Evolutionary conservation across 75 land plant species (phyloP), one percentile per base, ranked within the genome.

Genomic region (Azolla pinnata): DNA sequence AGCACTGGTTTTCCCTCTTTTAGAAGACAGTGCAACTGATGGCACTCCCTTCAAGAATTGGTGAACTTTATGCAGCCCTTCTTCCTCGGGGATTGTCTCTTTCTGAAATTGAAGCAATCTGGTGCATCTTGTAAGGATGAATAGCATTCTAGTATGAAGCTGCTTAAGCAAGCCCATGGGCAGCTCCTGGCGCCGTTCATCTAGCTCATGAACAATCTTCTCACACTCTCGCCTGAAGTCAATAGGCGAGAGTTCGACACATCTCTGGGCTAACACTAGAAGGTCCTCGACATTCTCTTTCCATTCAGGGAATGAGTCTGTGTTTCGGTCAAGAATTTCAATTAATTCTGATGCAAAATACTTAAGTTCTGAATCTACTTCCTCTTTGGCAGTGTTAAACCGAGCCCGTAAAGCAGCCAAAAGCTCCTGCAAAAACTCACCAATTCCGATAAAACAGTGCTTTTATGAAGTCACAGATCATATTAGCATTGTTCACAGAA

Each of bases 141-240:
- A 95, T 70, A 95, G 99, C 90, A 95, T 89, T n/a, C 85, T 82
- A 0, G 96, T 95, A 66, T 89, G 82, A 14, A 95, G 81, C 71
- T 83, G 86, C 65, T 95, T 95, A 17, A 95, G 67, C 34, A 75
- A 59, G 12, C 99, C 99, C 77, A 77, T 75, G 5, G 83, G 83
- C 33, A 86, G 81, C 33, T 85, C 90, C 67, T 95, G 99, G 2
- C 99, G 85, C 24, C 74, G 75, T 63, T 95, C 99, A 79, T 95
- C 99, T 53, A 95, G 72, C n/a, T 86, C 99, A 62, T 89, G 99
- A 34, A 95, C 99, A 30, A 95, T 95, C 52, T 90, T 77, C 68
- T 95, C 99, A 73, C 99, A 95, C 47, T 83, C 91, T 56, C 76
- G 78, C 83, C 96, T 84, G 73, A 95, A 95, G 27, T 85, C 90